Percentiles rank a stretch among this genome's conserved stretches.
Evolutionary conservation across 176 grass and related monocot species (phyloP).

Genomic region (maize (Zea mays)): Zm-B73-REFERENCE-NAM-5.0 NC_050105.1:121412501-121413000

Average conservation of each 20-base stretch:
- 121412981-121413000: neutral
- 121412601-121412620: neutral
- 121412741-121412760: neutral
- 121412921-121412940: neutral
- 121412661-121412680: neutral
- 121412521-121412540: neutral
- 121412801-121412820: neutral
- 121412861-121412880: neutral
- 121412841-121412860: neutral
- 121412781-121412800: neutral
- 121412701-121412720: neutral
- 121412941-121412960: neutral
- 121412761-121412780: slow-evolving; percentile 3
- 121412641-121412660: slow-evolving; percentile 8
- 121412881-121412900: neutral
- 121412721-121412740: neutral
- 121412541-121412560: neutral
- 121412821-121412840: neutral
- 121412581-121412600: neutral
- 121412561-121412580: neutral
- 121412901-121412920: slow-evolving; percentile 6
- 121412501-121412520: slow-evolving; percentile 23
- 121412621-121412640: slow-evolving; percentile 16
- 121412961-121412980: neutral
- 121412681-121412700: neutral